Conservation (phyloP, 106 monocot genomes). For the Platanthera guangdongensis region DNA sequence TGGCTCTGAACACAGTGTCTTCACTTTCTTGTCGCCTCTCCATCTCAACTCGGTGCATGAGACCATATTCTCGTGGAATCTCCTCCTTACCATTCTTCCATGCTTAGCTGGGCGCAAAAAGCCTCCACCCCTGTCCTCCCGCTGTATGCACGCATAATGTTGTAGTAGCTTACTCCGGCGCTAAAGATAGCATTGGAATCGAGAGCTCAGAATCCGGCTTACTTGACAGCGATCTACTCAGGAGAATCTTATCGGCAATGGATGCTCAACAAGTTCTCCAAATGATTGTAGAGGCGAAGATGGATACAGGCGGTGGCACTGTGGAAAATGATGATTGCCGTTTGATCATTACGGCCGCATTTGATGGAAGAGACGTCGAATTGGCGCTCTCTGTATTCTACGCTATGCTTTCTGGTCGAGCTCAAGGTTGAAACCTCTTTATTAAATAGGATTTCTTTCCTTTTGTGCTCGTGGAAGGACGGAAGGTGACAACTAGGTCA, state of each 20-base stretch:
- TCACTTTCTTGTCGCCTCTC: background rate
- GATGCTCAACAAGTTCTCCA: constrained; percentile 61
- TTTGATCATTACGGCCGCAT: constrained; percentile 47
- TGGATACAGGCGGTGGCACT: constrained; percentile 10
- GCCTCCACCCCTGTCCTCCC: constrained; percentile 4
- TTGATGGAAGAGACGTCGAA: constrained; percentile 50
- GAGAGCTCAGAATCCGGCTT: constrained; percentile 6
- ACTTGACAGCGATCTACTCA: constrained; percentile 46
- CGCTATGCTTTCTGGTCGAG: constrained; percentile 45
- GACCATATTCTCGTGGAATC: background rate
- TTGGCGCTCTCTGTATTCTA: constrained; percentile 66
- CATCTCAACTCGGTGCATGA: background rate
- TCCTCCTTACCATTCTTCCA: background rate
- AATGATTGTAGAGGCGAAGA: constrained; percentile 40
- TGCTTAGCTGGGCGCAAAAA: background rate
- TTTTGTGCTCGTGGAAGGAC: background rate
- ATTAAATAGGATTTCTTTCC: background rate
- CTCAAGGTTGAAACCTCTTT: constrained; percentile 20
- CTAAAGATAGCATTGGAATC: constrained; percentile 4
- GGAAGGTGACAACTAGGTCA: background rate
- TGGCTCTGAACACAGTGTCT: constrained; percentile 6
- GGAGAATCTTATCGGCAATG: constrained; percentile 42
- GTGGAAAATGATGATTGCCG: constrained; percentile 46
- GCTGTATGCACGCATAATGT: too few species aligned
- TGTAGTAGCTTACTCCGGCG: constrained; percentile 12